Base-by-base conservation (phyloP, 495 filamentous ascomycete species). In the Penicillium taxi region DNA sequence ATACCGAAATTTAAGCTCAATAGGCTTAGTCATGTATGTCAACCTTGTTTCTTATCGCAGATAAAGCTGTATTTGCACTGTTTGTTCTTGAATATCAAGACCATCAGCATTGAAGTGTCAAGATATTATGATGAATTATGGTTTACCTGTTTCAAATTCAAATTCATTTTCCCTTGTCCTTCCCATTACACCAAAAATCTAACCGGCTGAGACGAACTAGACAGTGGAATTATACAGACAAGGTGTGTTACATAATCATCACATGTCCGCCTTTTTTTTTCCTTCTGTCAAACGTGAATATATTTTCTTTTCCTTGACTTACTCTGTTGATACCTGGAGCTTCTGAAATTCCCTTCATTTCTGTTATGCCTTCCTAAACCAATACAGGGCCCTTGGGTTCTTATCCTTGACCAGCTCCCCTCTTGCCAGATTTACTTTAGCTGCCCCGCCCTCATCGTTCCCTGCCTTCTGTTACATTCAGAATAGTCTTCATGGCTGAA, bases 401-500 rank as follows among this genome's bases (percentile, higher is more conserved):
- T 28, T 29, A 8, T 21, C 9, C 20, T 38, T n/a, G n/a, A 29
- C 41, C 42, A 21, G 37, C 18, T 37, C 39, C 40, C 36, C 16
- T 21, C 25, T 23, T 23, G n/a, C 33, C 26, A 9, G 5, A 29
- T 5, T 5, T 13, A 22, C n/a, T 39, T 27, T 26, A 30, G 27
- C 18, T 30, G 25, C 26, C 23, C 26, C 14, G 7, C 29, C 13
- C 25, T 39, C 17, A 31, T 16, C 20, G 26, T 24, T 11, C 25
- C 25, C 13, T 27, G 30, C 20, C 19, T 25, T 23, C 32, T 30
- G 23, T 39, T 35, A 19, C 36, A 36, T 32, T 32, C 23, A 8
- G 26, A 28, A 34, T 20, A 26, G 35, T 30, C 44, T 41, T 42
- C 18, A 78, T 78, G 74, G 69, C 69, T 44, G 66, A 71, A 42